phyloP scores from a whole-genome alignment of 108 stramenopile genomes.

The Thalassiosira profunda region DNA sequence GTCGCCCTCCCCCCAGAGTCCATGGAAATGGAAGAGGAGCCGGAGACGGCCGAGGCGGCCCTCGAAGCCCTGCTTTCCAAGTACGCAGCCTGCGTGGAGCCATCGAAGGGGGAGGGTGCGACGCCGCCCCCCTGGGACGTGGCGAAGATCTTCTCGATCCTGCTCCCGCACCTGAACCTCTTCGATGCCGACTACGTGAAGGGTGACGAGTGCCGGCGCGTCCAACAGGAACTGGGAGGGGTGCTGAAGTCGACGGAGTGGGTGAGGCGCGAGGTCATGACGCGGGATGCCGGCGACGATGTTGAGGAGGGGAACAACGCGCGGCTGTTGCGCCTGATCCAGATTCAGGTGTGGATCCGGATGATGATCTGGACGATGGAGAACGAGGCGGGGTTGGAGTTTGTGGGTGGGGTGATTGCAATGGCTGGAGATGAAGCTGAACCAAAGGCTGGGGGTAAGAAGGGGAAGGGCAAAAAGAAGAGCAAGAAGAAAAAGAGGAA shows the following conservation, averaged over 20 bases:
- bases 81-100: conserved; percentile 10
- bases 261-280: conserved; percentile 15
- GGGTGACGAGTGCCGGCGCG: not conserved
- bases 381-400: conserved; percentile 24
- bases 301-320: not conserved
- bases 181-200: not conserved
- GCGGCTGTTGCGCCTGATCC: conserved; percentile 15
- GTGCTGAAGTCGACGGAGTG: not conserved
- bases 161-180: not conserved
- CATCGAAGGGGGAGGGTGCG: not conserved
- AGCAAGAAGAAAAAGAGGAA: not conserved
- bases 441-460: not conserved
- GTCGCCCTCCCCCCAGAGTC: not conserved
- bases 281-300: not conserved
- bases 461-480: conserved; percentile 1
- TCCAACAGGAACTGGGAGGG: not conserved
- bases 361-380: conserved; percentile 41
- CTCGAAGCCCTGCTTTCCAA: conserved; percentile 3
- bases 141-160: not conserved
- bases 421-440: not conserved
- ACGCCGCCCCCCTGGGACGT: not conserved
- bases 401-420: conserved; percentile 12
- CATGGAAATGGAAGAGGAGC: not conserved
- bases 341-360: conserved; percentile 45
- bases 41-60: conserved; percentile 6